phyloP scores from a whole-genome alignment of 495 filamentous ascomycete genomes.

The Penicillium cataractarum region DNA sequence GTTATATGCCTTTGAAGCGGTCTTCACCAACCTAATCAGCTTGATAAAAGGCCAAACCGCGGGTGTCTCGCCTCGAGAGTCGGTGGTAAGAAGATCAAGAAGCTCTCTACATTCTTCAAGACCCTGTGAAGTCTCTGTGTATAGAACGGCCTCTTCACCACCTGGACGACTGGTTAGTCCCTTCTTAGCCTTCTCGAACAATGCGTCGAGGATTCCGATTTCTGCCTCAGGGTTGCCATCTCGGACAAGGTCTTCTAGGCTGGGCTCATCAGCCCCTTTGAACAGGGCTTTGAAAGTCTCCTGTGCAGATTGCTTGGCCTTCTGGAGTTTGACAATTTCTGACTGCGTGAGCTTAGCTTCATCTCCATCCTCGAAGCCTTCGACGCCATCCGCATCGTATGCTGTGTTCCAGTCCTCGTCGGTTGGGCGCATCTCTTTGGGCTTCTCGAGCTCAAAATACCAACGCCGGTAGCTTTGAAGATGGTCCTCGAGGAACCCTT shows the following conservation, averaged over 20 bases:
- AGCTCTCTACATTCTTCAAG: slow-evolving; percentile 23
- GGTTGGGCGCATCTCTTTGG: slow-evolving; percentile 6
- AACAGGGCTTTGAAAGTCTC: not conserved
- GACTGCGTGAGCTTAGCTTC: not conserved
- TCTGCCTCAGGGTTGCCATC: not conserved
- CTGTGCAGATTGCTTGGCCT: not conserved
- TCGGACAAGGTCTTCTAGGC: not conserved
- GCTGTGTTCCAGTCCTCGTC: not conserved
- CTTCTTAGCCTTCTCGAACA: not conserved
- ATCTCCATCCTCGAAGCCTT: not conserved
- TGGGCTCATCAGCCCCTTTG: not conserved
- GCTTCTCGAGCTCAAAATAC: slow-evolving; percentile 12
- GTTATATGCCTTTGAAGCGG: too few species aligned
- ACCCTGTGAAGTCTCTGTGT: not conserved
- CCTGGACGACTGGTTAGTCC: not conserved
- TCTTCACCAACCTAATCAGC: slow-evolving; percentile 29
- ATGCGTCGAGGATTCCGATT: not conserved
- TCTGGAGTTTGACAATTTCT: not conserved
- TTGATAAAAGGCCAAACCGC: slow-evolving; percentile 42
- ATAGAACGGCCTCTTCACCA: not conserved
- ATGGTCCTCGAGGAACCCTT: slow-evolving; percentile 31
- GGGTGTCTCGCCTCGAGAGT: slow-evolving; percentile 2
- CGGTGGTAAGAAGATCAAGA: slow-evolving; percentile 27
- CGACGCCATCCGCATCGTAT: not conserved
- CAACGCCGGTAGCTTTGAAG: slow-evolving; percentile 25